phyloP scores from a whole-genome alignment of 2,329 filamentous ascomycete species.

The Calonectria fujianensis region DNA sequence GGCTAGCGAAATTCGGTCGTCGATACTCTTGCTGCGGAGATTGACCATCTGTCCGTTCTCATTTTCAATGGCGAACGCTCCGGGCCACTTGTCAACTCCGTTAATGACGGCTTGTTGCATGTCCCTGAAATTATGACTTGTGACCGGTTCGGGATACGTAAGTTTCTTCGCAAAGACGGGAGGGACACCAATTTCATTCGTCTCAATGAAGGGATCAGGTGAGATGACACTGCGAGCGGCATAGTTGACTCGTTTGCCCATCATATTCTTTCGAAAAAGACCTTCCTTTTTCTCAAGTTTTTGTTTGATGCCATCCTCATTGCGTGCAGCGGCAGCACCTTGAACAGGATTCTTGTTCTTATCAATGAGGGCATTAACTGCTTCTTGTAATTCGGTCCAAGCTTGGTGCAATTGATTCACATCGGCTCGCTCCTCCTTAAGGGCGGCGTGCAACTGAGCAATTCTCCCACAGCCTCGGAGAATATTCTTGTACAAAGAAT shows the following conservation, averaged over 20 bases:
- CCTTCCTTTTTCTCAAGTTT: slow-evolving; percentile 99
- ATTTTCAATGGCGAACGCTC: slow-evolving; percentile 94
- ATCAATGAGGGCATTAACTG: slow-evolving; percentile 95
- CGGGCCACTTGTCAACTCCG: slow-evolving; percentile 94
- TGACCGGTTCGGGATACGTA: slow-evolving; percentile 97
- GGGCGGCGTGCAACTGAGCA: slow-evolving; percentile 76
- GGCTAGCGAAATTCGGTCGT: slow-evolving; percentile 91
- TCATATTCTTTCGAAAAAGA: slow-evolving; percentile 99
- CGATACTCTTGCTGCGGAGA: slow-evolving; percentile 88
- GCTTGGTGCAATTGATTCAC: slow-evolving; percentile 87
- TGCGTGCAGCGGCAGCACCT: slow-evolving; percentile 84
- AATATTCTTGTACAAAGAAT: slow-evolving; percentile 90
- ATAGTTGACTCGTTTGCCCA: slow-evolving; percentile 99
- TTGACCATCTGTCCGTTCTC: slow-evolving; percentile 95
- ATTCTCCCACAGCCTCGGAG: slow-evolving; percentile 84
- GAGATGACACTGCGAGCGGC: slow-evolving; percentile 98
- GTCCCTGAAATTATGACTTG: slow-evolving; percentile 96
- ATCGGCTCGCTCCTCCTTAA: slow-evolving; percentile 67
- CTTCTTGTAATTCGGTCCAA: slow-evolving; percentile 89
- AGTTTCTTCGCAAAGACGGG: slow-evolving; percentile 98
- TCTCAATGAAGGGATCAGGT: slow-evolving; percentile 98
- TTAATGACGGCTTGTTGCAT: slow-evolving; percentile 98
- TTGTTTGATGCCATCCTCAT: slow-evolving; percentile 97
- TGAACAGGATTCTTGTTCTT: slow-evolving; percentile 89
- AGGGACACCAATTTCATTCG: slow-evolving; percentile 98